Evolutionary conservation across 108 stramenopile genomes (phyloP).

Genomic region (Seminavis robusta): DNA sequence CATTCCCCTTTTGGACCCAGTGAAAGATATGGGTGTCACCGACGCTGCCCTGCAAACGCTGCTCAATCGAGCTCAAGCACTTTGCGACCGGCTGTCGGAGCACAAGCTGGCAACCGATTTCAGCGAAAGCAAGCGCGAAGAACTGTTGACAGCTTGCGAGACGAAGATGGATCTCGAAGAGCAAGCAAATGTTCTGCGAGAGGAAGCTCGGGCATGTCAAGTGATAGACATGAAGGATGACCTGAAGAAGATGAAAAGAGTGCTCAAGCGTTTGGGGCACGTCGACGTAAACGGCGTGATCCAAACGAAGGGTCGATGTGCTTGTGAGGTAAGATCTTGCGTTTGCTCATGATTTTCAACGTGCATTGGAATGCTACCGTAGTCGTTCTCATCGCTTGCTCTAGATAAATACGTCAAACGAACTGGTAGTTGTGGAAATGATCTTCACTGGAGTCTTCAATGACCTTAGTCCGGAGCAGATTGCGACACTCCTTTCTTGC

Average conservation of each 20-base stretch:
- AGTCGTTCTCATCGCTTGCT: not conserved
- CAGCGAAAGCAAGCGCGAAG: slow-evolving; percentile 44
- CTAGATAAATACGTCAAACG: slow-evolving; percentile 92
- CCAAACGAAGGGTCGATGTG: slow-evolving; percentile 90
- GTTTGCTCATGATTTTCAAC: not conserved
- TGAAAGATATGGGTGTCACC: slow-evolving; percentile 86
- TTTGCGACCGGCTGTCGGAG: slow-evolving; percentile 54
- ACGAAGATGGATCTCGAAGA: slow-evolving; percentile 65
- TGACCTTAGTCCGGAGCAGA: slow-evolving; percentile 91
- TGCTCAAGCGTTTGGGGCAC: slow-evolving; percentile 89
- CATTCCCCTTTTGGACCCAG: slow-evolving; percentile 90
- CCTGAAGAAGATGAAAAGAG: slow-evolving; percentile 86
- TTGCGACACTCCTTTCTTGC: slow-evolving; percentile 89
- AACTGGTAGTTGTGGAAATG: slow-evolving; percentile 95
- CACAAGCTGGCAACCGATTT: slow-evolving; percentile 48
- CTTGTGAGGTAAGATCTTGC: slow-evolving; percentile 12
- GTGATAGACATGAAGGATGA: slow-evolving; percentile 95
- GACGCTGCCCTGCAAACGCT: slow-evolving; percentile 74
- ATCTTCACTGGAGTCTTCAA: slow-evolving; percentile 94
- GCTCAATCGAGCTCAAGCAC: slow-evolving; percentile 68
- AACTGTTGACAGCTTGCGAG: slow-evolving; percentile 62
- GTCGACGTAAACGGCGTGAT: slow-evolving; percentile 86
- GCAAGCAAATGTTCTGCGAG: slow-evolving; percentile 55
- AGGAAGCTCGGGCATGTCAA: slow-evolving; percentile 79
- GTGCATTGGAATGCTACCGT: not conserved